Base-by-base conservation (phyloP, 345 rosid genomes). In the Aquilaria yunnanensis region DNA sequence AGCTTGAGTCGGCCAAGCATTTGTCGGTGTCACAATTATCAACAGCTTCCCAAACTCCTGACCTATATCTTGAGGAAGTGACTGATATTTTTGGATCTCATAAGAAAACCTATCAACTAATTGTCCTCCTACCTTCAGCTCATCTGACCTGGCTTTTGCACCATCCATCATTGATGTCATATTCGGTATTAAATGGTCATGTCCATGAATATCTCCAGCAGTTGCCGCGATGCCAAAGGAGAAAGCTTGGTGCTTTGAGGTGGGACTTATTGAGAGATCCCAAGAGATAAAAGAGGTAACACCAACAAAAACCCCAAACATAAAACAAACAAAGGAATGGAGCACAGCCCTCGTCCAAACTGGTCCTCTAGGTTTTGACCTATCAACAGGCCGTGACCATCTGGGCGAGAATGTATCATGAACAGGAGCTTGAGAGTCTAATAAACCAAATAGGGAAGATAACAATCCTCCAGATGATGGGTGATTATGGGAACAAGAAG, bases 11-110 rank as follows among this genome's bases (percentile, higher is more conserved):
- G 69, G 70, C 12, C 71, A 56, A 64, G 75, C 32, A 67, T 58
- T 34, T 0, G 89, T 80, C 9, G 84, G 78, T 51, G 89, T 86
- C 66, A 81, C 81, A 47, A 86, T 48, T 63, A 86, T 86, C 74
- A 86, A 69, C 62, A 80, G 85, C 54, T 77, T 86, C 45, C 37
- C 62, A 58, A 23, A 61, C 54, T 46, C 68, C 65, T 14, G 10
- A 32, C 49, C 63, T 47, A 65, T 47, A 68, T 70, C 70, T 68
- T 52, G 64, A 55, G 59, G 48, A 43, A 72, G 30, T 1, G 77
- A 67, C 37, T 51, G 63, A 41, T 67, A 70, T 47, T 59, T 23
- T 3, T 32, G 29, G 30, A 34, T 51, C 57, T 60, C 65, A 53
- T 29, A 52, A 4, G 55, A 47, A 57, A 52, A 47, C 57, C 0